Conservation (phyloP, 495 filamentous ascomycete species). For the Penicillium argentinense region DNA sequence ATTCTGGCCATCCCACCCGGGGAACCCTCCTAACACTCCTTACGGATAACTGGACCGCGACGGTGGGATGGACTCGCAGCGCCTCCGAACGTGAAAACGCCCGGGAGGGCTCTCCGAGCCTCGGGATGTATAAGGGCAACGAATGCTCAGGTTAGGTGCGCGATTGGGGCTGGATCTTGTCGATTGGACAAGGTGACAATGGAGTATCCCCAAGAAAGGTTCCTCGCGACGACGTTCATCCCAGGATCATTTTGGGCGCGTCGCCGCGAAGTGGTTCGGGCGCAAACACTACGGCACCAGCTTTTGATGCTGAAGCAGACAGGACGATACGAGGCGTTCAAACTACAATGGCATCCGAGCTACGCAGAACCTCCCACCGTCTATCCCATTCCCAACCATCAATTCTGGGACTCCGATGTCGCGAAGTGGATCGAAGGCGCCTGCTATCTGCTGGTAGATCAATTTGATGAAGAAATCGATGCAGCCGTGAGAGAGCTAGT, state of each 20-base stretch:
- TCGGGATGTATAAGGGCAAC: slow-evolving; percentile 12
- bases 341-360: slow-evolving; percentile 48
- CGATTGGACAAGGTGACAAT: no score
- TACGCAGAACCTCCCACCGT: slow-evolving; percentile 47
- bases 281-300: slow-evolving; percentile 43
- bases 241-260: slow-evolving; percentile 30
- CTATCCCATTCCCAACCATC: slow-evolving; percentile 53
- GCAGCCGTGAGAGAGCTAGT: slow-evolving; percentile 54
- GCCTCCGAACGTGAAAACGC: no score
- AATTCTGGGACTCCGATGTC: slow-evolving; percentile 62
- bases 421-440: slow-evolving; percentile 63
- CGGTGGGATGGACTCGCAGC: slow-evolving; percentile 1
- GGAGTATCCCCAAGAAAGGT: slow-evolving; percentile 37
- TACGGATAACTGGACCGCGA: no score
- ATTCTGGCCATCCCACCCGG: slow-evolving; percentile 16
- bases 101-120: no score
- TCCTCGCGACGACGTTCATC: slow-evolving; percentile 29
- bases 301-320: slow-evolving; percentile 52
- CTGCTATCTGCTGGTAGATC: slow-evolving; percentile 52
- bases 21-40: no score
- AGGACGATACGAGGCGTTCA: slow-evolving; percentile 56
- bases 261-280: slow-evolving; percentile 42
- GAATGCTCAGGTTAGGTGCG: no score
- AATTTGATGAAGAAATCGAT: slow-evolving; percentile 47
- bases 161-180: no score